phyloP scores from a whole-genome alignment of 179 eudicot genomes.

The Carnegiea gigantea region DNA sequence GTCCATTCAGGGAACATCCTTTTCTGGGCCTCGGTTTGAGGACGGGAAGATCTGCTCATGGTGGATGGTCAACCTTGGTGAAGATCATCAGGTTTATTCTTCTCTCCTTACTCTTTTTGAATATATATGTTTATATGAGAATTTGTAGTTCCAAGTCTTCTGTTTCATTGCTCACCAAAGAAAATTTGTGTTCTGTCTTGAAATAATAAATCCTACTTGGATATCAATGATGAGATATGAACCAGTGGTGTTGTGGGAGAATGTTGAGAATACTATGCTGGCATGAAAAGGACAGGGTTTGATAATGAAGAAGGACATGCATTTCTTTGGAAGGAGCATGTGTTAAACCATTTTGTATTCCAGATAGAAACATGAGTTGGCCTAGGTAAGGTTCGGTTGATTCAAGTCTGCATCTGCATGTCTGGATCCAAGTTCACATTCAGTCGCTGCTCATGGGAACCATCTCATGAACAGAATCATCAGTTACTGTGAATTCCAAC shows the following conservation, averaged over 20 bases:
- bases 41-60: constrained; percentile 72
- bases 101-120: background rate
- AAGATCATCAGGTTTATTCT: constrained; percentile 72
- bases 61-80: constrained; percentile 93
- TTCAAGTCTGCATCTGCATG: background rate
- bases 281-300: background rate
- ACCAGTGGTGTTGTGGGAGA: background rate
- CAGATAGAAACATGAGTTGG: background rate
- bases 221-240: too few relatives aligned
- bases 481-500: background rate
- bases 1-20: constrained; percentile 68
- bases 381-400: background rate
- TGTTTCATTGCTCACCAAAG: too few relatives aligned
- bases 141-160: background rate
- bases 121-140: background rate
- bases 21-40: constrained; percentile 79
- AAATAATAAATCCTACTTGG: too few relatives aligned
- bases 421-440: too few relatives aligned
- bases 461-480: too few relatives aligned
- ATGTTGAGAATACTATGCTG: background rate
- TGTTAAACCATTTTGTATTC: background rate
- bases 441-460: too few relatives aligned
- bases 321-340: background rate
- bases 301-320: background rate
- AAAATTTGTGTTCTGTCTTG: too few relatives aligned